Percentiles rank a stretch among this genome's conserved stretches.
phyloP scores from a whole-genome alignment of 108 stramenopile species.

The Cylindrotheca closterium region DNA sequence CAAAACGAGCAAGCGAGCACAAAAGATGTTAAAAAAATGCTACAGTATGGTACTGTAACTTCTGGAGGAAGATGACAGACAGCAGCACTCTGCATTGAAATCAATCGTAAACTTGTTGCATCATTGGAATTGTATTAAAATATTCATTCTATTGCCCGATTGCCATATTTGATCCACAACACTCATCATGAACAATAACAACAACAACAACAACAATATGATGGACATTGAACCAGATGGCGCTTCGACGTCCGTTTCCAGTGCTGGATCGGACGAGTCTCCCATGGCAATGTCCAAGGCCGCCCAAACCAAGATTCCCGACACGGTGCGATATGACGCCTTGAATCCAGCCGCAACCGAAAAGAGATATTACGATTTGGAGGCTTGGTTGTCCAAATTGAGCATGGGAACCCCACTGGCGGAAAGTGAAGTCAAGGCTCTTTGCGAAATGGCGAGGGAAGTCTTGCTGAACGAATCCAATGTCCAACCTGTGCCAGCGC shows the following conservation, averaged over 20 bases:
- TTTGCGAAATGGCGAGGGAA: slow-evolving; percentile 85
- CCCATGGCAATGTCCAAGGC: slow-evolving; percentile 17
- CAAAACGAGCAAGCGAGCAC: too few species aligned
- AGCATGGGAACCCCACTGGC: slow-evolving; percentile 80
- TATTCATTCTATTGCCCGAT: too few species aligned
- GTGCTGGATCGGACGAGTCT: slow-evolving; percentile 15
- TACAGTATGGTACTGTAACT: too few species aligned
- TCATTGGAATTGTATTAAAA: too few species aligned
- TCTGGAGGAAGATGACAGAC: too few species aligned
- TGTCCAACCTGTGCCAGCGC: slow-evolving; percentile 88
- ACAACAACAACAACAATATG: neutral
- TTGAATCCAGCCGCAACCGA: slow-evolving; percentile 24
- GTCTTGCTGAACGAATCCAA: slow-evolving; percentile 83
- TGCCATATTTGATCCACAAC: too few species aligned
- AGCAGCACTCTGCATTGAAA: too few species aligned
- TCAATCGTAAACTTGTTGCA: too few species aligned
- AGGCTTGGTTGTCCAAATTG: slow-evolving; percentile 84
- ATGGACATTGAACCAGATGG: slow-evolving; percentile 44
- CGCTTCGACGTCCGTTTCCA: slow-evolving; percentile 41
- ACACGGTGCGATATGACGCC: slow-evolving; percentile 2
- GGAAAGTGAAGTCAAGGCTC: slow-evolving; percentile 79
- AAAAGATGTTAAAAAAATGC: too few species aligned
- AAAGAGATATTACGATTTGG: slow-evolving; percentile 63
- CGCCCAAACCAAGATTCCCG: slow-evolving; percentile 5
- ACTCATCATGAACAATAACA: too few species aligned